A percentile compares a stretch with the other conserved stretches of the same genome.
Conservation (phyloP, 495 filamentous ascomycete genomes). For the Daldinia decipiens region DNA sequence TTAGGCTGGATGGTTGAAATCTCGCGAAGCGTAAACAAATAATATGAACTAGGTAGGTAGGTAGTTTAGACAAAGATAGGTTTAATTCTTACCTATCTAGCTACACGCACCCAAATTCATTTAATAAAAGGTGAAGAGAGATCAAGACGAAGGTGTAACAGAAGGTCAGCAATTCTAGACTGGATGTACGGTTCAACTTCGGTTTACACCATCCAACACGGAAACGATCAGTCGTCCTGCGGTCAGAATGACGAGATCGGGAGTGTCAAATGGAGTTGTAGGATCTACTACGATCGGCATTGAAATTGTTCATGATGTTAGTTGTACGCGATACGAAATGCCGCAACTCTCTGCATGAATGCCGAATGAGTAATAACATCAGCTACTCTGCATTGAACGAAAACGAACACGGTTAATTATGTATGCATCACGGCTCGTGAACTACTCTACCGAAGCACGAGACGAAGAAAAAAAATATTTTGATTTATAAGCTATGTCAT, state of each 20-base stretch:
- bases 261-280: conserved; percentile 20
- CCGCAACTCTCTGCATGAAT: conserved; percentile 23
- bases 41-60: too few relatives aligned
- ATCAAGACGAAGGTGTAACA: conserved; percentile 9
- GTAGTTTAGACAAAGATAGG: background rate
- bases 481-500: conserved; percentile 39
- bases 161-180: background rate
- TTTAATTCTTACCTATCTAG: background rate
- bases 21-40: background rate
- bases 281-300: conserved; percentile 34
- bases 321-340: conserved; percentile 12
- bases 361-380: conserved; percentile 29
- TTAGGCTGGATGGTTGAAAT: background rate
- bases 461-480: conserved; percentile 15
- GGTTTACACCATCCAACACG: conserved; percentile 15
- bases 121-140: background rate
- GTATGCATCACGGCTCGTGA: conserved; percentile 4
- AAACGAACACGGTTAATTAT: conserved; percentile 27
- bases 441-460: conserved; percentile 22
- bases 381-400: conserved; percentile 5
- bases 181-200: background rate
- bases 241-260: conserved; percentile 17
- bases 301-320: conserved; percentile 15
- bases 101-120: background rate
- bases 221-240: conserved; percentile 12